These are phyloP conservation scores for Avena atlantica DNA, from an alignment of 176 grass and related monocot species.

Conservation along the genomic window DNA sequence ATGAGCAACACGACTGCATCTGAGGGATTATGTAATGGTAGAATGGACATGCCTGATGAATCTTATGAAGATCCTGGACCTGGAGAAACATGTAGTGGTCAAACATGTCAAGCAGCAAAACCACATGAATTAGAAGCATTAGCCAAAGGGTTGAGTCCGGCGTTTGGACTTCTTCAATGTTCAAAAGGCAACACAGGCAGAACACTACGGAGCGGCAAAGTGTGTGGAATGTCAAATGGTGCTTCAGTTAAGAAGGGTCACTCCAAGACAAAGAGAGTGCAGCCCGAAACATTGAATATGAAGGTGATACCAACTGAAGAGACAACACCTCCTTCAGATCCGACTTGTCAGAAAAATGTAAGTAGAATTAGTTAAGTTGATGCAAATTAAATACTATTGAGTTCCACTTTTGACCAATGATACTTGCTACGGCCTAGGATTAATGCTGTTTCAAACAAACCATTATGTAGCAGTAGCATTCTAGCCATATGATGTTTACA, in stretches of 20 bases:
- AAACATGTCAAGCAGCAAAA: conserved; percentile 16
- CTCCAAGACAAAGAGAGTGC: not conserved
- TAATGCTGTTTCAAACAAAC: conserved; percentile 1
- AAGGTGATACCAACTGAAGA: conserved; percentile 19
- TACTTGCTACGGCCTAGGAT: not conserved
- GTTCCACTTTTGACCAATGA: conserved; percentile 7
- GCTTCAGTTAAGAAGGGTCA: not conserved
- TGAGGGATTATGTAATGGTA: conserved; percentile 3
- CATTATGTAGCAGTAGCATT: conserved; percentile 4
- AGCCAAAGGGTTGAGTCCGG: conserved; percentile 1
- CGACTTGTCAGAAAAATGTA: conserved; percentile 37
- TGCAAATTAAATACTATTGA: conserved; percentile 13
- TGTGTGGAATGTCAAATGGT: conserved; percentile 9
- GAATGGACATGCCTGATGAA: conserved; percentile 8
- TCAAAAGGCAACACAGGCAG: conserved; percentile 27
- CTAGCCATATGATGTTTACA: not conserved
- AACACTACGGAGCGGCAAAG: conserved; percentile 45
- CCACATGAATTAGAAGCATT: conserved; percentile 12
- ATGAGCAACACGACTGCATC: not conserved
- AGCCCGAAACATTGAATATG: conserved; percentile 4
- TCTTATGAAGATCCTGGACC: conserved; percentile 17
- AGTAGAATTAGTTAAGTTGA: conserved; percentile 33
- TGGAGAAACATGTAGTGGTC: conserved; percentile 35
- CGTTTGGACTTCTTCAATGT: not conserved
- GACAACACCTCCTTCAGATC: not conserved